These are phyloP conservation scores for Colletotrichum lentis DNA, from an alignment of 2,329 filamentous ascomycete species.

Conservation along the genomic window DNA sequence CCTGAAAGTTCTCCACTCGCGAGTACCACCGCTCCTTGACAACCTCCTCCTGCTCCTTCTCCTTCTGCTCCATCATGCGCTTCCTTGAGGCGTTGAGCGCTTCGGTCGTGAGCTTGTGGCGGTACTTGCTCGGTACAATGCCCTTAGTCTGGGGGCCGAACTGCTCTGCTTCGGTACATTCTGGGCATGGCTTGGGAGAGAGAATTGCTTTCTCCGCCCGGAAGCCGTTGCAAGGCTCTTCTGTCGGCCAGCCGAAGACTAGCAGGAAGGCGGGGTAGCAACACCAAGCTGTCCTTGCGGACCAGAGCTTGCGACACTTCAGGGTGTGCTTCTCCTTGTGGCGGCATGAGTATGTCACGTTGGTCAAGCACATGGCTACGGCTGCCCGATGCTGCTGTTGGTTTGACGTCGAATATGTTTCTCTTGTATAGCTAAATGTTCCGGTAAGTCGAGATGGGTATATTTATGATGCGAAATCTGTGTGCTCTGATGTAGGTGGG, in stretches of 20 bases:
- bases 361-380: conserved; percentile 34
- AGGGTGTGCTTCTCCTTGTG: conserved; percentile 21
- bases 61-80: conserved; percentile 7
- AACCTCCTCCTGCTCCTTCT: conserved; percentile 4
- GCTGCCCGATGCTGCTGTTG: neutral
- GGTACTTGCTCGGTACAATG: conserved; percentile 19
- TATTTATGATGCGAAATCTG: neutral
- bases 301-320: conserved; percentile 24
- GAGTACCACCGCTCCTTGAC: conserved; percentile 7
- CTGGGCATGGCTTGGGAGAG: conserved; percentile 10
- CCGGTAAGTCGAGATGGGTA: neutral
- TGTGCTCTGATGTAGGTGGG: neutral
- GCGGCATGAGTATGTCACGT: conserved; percentile 15
- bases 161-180: conserved; percentile 22
- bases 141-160: conserved; percentile 11
- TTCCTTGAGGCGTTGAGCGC: conserved; percentile 7
- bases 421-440: neutral
- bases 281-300: conserved; percentile 10
- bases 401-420: neutral
- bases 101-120: conserved; percentile 5
- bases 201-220: neutral
- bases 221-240: conserved; percentile 21
- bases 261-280: conserved; percentile 19
- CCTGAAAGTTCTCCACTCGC: neutral
- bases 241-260: conserved; percentile 28